Base-by-base conservation (phyloP, 2,329 filamentous ascomycete genomes). In the Trichoderma sp. region DNA sequence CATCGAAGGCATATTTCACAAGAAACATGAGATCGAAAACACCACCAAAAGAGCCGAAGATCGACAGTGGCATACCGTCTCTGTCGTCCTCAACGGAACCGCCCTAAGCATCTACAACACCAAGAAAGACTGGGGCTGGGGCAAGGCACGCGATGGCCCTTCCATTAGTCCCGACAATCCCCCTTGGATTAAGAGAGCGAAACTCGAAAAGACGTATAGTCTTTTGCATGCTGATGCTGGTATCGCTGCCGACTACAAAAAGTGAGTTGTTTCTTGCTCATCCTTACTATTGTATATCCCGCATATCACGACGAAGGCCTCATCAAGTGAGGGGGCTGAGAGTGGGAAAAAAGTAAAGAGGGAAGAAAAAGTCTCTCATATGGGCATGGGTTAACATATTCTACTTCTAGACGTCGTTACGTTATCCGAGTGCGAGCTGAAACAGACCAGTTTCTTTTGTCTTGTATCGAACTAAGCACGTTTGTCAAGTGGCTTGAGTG, bases 181-280 rank as follows among this genome's bases (percentile, higher is more conserved):
- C 32, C 84, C 81, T 53, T 91, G 81, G 83, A 80, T 87, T 57
- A 86, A 82, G 74, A 85, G 82, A 73, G 88, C 87, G 24, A 84
- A 84, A 70, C 81, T 93, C 47, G 83, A 93, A 74, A 88, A 85
- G 78, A 87, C 86, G n/a, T 94, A 93, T 78, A 92, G 89, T 67
- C 84, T 94, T 62, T 87, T 93, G 74, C 90, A 94, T 78, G 92
- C 92, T 26, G 92, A 94, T 80, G 88, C 92, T 26, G 92, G 92
- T 12, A 87, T 94, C 73, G 92, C 92, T 11, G 87, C 89, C 18
- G 92, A 94, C 80, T 91, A 92, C 78, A 85, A 87, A 76, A 92
- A 93, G 86, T 90, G 80, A 76, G 87, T 84, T 32, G 26, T 18
- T 9, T 26, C 26, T 32, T 18, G 9, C 8, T 28, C 4, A 57